Base-by-base conservation (phyloP, 2,329 filamentous ascomycete genomes). In the Leptographium radiaticola region DNA sequence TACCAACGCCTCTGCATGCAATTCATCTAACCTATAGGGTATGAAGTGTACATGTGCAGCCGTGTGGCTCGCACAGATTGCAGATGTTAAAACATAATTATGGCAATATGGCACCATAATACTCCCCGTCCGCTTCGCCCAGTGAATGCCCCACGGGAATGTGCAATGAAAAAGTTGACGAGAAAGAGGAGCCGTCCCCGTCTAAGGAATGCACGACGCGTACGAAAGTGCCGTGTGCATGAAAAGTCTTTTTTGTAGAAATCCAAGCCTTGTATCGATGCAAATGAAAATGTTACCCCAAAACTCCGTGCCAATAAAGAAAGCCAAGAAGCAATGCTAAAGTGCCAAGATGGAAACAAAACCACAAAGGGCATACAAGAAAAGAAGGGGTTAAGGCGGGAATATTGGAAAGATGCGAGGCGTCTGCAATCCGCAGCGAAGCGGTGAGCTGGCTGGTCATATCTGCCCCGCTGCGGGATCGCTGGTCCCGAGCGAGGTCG, bases 291-390 rank as follows among this genome's bases (percentile, higher is more conserved):
- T 44, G 42, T 18, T 52, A 31, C 50, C 50, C 30, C n/a, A n/a
- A 52, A 52, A 52, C 50, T 45, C 50, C 50, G 25, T 44, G 50
- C 50, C 40, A 20, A 42, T 16, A 52, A 46, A 18, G 49, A 40
- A 51, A 36, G 34, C 30, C 34, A 45, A 47, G 31, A 47, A 52
- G n/a, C 30, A 20, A 39, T 46, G 40, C 42, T 33, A n/a, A 46
- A 47, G 36, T 43, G 30, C 33, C 31, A n/a, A 51, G 16, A 47
- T n/a, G 9, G 25, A 52, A 52, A 38, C 9, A 40, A 45, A 30
- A 13, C 15, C 12, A 46, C 30, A 38, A 52, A 4, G 3, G 11
- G 3, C 38, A 34, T 39, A 40, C 12, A 36, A 52, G 18, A 20
- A 25, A 11, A 39, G 16, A 43, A 43, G 7, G 13, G 40, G 18